These are phyloP conservation scores for Yarrowia sp. DNA, from an alignment of 805 yeast genomes.

Conservation along the genomic window DNA sequence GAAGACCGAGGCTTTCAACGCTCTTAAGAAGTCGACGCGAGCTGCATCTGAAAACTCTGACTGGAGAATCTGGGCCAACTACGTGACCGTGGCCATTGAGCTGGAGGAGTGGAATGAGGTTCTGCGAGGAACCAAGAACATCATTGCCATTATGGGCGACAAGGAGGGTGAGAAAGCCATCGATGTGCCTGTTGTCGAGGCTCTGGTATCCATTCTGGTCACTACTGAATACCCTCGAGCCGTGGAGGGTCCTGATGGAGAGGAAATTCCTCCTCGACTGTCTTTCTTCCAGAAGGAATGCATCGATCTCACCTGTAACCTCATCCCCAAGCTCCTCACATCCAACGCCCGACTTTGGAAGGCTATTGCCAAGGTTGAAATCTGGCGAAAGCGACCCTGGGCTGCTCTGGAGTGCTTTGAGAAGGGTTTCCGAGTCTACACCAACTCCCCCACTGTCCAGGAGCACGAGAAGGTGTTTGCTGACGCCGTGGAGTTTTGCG, in stretches of 20 bases:
- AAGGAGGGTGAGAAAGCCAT: constrained; percentile 67
- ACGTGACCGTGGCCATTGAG: constrained; percentile 78
- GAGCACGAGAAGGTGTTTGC: constrained; percentile 71
- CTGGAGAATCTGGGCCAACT: constrained; percentile 93
- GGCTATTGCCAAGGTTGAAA: constrained; percentile 79
- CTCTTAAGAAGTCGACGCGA: constrained; percentile 79
- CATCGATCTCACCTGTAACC: constrained; percentile 71
- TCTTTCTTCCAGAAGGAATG: constrained; percentile 72
- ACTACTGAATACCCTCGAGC: constrained; percentile 56
- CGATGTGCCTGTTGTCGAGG: constrained; percentile 78
- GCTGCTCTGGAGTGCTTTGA: constrained; percentile 83
- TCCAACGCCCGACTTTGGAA: constrained; percentile 76
- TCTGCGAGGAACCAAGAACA: constrained; percentile 69
- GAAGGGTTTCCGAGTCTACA: constrained; percentile 78
- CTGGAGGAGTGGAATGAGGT: constrained; percentile 90
- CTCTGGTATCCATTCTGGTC: constrained; percentile 69
- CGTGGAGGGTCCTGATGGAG: constrained; percentile 47
- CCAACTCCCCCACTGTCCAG: constrained; percentile 69
- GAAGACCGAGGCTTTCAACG: constrained; percentile 79
- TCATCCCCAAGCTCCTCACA: constrained; percentile 73
- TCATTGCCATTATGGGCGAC: constrained; percentile 65
- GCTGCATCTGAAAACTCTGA: constrained; percentile 70
- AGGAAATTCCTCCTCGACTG: constrained; percentile 49
- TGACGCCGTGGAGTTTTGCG: constrained; percentile 78
- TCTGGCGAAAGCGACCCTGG: constrained; percentile 92